Evolutionary conservation across 495 filamentous ascomycete genomes (phyloP).

Genomic region (Podospora sp.): DNA sequence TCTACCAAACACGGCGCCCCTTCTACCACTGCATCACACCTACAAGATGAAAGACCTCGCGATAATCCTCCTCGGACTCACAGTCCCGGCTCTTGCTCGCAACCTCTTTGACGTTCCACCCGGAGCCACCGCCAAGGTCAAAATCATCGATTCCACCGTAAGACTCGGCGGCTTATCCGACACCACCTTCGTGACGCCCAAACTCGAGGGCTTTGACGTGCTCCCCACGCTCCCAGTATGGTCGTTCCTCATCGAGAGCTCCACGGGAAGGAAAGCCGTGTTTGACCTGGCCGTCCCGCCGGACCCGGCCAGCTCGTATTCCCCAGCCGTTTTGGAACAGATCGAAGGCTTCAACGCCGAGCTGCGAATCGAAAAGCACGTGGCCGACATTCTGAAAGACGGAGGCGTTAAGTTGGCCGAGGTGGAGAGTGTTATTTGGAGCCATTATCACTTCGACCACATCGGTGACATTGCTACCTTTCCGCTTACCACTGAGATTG

Average conservation of each 20-base stretch:
- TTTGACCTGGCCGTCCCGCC: slow-evolving; percentile 15
- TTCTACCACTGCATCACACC: too few relatives aligned
- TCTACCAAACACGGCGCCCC: too few relatives aligned
- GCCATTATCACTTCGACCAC: slow-evolving; percentile 19
- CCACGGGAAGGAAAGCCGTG: slow-evolving; percentile 5
- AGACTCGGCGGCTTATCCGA: background rate
- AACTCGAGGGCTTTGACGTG: slow-evolving; percentile 10
- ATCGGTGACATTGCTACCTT: slow-evolving; percentile 12
- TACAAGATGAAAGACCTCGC: too few relatives aligned
- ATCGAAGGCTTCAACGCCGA: background rate
- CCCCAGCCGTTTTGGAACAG: background rate
- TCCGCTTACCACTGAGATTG: slow-evolving; percentile 11
- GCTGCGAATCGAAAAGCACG: background rate
- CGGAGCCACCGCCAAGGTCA: slow-evolving; percentile 8
- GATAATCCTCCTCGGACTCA: too few relatives aligned
- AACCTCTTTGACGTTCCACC: slow-evolving; percentile 9
- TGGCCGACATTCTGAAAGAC: slow-evolving; percentile 8
- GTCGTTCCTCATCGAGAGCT: slow-evolving; percentile 18
- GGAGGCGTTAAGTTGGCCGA: slow-evolving; percentile 2
- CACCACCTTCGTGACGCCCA: background rate
- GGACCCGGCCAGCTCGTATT: background rate
- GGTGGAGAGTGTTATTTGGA: slow-evolving; percentile 15
- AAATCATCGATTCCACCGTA: slow-evolving; percentile 17
- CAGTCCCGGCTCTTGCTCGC: too few relatives aligned
- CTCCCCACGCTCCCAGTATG: background rate